Evolutionary conservation across 1,284 basidiomycete species (phyloP).

Genomic region (Farysia itapuensis): DNA sequence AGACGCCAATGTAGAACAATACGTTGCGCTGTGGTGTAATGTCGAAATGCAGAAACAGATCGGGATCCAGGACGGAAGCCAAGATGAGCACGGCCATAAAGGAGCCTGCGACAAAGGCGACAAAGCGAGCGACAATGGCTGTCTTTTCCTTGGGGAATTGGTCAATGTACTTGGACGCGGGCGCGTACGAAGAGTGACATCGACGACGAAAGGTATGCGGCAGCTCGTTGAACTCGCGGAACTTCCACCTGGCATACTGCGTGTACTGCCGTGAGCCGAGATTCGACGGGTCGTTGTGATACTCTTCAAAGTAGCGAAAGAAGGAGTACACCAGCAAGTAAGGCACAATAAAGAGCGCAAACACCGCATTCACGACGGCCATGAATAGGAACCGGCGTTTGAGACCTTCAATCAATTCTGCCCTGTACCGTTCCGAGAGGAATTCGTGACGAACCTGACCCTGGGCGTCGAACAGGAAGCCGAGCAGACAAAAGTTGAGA

Average conservation of each 20-base stretch:
- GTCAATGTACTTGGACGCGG: conserved; percentile 90
- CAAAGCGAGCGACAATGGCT: conserved; percentile 84
- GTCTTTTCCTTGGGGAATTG: conserved; percentile 96
- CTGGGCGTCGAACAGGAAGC: conserved; percentile 83
- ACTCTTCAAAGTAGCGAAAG: conserved; percentile 99
- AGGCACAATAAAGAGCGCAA: conserved; percentile 95
- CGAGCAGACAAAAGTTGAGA: conserved; percentile 87
- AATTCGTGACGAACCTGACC: conserved; percentile 89
- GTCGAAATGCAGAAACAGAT: conserved; percentile 85
- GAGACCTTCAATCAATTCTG: conserved; percentile 76
- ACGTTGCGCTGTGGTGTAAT: conserved; percentile 89
- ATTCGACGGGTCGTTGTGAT: conserved; percentile 94
- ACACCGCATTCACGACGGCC: conserved; percentile 89
- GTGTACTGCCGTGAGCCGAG: conserved; percentile 91
- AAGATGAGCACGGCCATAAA: conserved; percentile 91
- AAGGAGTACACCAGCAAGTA: conserved; percentile 97
- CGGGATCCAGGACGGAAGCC: conserved; percentile 84
- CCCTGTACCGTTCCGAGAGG: conserved; percentile 77
- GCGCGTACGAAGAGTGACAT: conserved; percentile 81
- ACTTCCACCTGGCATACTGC: conserved; percentile 94
- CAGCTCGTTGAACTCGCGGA: conserved; percentile 97
- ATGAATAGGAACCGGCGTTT: conserved; percentile 87
- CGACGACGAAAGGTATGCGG: conserved; percentile 86
- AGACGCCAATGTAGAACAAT: conserved; percentile 86
- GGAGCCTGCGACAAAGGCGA: conserved; percentile 92